Evolutionary conservation across 805 yeast species (phyloP).

Genomic region (Kurtzmaniella cleridarum): DNA sequence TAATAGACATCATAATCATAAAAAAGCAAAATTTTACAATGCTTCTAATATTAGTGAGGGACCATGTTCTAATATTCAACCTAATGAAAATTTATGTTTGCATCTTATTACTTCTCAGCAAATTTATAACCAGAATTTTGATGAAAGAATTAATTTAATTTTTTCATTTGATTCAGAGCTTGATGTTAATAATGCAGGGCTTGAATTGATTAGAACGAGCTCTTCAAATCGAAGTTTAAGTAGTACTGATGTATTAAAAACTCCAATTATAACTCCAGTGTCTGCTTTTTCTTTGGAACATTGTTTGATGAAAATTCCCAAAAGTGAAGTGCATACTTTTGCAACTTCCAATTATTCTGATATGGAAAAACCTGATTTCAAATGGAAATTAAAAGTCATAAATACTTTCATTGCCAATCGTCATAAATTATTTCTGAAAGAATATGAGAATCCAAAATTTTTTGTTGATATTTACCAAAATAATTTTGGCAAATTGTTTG

Average conservation of each 20-base stretch:
- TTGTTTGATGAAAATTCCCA: conserved; percentile 18
- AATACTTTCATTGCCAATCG: conserved; percentile 26
- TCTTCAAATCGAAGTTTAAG: conserved; percentile 1
- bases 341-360: background rate
- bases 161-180: conserved; percentile 32
- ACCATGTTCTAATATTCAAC: background rate
- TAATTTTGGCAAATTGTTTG: conserved; percentile 16
- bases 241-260: conserved; percentile 7
- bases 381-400: conserved; percentile 29
- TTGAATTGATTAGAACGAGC: conserved; percentile 26
- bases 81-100: conserved; percentile 11
- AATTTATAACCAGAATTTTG: conserved; percentile 21
- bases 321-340: conserved; percentile 1
- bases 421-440: conserved; percentile 13
- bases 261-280: conserved; percentile 32
- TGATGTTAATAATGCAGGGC: conserved; percentile 29
- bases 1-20: background rate
- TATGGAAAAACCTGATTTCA: conserved; percentile 13
- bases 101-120: conserved; percentile 28
- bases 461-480: conserved; percentile 23
- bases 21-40: background rate
- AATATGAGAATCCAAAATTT: conserved; percentile 10
- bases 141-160: conserved; percentile 20
- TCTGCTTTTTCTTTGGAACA: conserved; percentile 32
- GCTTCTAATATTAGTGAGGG: background rate